These are phyloP conservation scores for Lichtheimia ramosa DNA, from an alignment of 371 early-diverging fungal species.

Conservation along the genomic window DNA sequence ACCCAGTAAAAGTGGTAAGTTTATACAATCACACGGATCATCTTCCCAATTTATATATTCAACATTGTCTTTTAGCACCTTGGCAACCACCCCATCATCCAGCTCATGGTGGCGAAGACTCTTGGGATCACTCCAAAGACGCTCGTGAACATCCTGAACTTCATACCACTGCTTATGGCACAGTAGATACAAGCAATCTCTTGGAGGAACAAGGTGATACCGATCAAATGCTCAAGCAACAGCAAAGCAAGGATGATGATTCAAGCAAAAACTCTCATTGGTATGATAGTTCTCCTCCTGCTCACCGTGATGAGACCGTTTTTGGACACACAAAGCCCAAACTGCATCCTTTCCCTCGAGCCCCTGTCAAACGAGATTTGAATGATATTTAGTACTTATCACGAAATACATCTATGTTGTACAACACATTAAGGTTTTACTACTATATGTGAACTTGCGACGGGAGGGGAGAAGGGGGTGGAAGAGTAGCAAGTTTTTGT, in stretches of 20 bases:
- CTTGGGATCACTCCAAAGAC: constrained; percentile 33
- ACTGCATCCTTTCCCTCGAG: constrained; percentile 1
- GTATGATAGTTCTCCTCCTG: background rate
- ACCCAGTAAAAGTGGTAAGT: background rate
- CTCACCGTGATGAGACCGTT: background rate
- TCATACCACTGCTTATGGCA: constrained; percentile 39
- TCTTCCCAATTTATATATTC: background rate
- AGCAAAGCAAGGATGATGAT: background rate
- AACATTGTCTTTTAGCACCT: constrained; percentile 10
- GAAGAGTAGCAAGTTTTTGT: too few relatives aligned
- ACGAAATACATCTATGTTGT: too few relatives aligned
- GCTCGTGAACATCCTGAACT: constrained; percentile 34
- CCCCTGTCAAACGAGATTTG: constrained; percentile 20
- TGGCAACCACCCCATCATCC: constrained; percentile 17
- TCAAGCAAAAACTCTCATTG: background rate
- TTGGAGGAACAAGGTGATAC: constrained; percentile 2
- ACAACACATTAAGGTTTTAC: too few relatives aligned
- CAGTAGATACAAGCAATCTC: constrained; percentile 17
- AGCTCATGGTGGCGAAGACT: constrained; percentile 24
- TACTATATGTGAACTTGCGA: too few relatives aligned
- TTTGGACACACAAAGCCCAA: constrained; percentile 16
- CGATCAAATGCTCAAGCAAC: background rate
- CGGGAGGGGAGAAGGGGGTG: too few relatives aligned
- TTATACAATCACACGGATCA: background rate
- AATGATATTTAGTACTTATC: constrained; percentile 8